These are phyloP conservation scores for Aspergillus steynii DNA, from an alignment of 495 filamentous ascomycete genomes.

Conservation along the genomic window DNA sequence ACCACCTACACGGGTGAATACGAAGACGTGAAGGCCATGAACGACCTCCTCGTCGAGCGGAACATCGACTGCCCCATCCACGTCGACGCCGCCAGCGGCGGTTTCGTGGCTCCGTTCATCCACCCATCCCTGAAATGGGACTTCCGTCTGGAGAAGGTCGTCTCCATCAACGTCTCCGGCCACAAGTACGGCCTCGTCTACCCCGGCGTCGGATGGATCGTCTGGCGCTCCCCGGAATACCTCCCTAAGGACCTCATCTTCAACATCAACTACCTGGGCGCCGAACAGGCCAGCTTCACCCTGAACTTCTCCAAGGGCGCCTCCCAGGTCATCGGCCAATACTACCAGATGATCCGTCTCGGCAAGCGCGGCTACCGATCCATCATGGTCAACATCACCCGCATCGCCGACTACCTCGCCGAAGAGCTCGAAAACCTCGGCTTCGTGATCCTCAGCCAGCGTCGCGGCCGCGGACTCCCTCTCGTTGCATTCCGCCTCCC, in stretches of 20 bases:
- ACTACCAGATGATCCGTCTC: constrained; percentile 92
- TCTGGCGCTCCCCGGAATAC: constrained; percentile 81
- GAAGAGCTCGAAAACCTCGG: constrained; percentile 66
- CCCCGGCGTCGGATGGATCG: constrained; percentile 88
- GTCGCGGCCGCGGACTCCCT: constrained; percentile 70
- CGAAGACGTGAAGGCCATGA: constrained; percentile 87
- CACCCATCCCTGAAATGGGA: constrained; percentile 83
- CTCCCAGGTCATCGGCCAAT: constrained; percentile 89
- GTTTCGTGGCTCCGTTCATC: constrained; percentile 88
- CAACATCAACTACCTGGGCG: constrained; percentile 96
- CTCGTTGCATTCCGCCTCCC: constrained; percentile 85
- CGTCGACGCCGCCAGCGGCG: constrained; percentile 86
- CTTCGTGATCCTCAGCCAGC: constrained; percentile 83
- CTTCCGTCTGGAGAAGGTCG: constrained; percentile 80
- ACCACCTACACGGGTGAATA: constrained; percentile 97
- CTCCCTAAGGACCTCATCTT: constrained; percentile 89
- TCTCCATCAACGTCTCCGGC: constrained; percentile 89
- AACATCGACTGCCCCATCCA: constrained; percentile 81
- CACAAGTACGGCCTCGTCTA: constrained; percentile 87
- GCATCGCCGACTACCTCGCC: constrained; percentile 78
- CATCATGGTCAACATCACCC: constrained; percentile 87
- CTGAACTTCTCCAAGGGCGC: constrained; percentile 95
- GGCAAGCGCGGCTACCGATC: constrained; percentile 84
- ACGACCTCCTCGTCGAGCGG: constrained; percentile 72
- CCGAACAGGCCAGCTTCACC: constrained; percentile 93